Evolutionary conservation across 257 asterid species (phyloP), one percentile per base, ranked within the genome.

Genomic region (Nicotiana obtusifolia): DNA sequence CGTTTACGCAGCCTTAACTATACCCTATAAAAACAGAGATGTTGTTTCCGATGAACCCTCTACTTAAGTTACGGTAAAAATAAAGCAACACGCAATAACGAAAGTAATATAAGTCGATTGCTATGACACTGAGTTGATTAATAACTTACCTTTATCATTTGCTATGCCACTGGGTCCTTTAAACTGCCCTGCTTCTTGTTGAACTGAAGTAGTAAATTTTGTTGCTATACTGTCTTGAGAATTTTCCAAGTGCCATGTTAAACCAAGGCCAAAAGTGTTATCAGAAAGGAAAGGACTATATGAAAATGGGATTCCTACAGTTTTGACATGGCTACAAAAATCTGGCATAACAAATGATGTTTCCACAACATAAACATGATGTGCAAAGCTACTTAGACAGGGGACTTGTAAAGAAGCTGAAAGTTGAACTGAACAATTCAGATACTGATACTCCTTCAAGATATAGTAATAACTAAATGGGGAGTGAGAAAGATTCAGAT

Each of bases 231-330:
- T 10, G 14, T 62, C 81, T 2, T 28, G 66, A 44, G 16, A 20
- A 3, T 52, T 82, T 52, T 7, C 52, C 30, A 81, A 33, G 28
- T 67, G 30, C 94, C 94, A 90, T 8, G 88, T 89, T 1, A 90
- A 77, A 20, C 69, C 73, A 3, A 89, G 89, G 5, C 93, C 93
- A 84, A 90, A 90, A 64, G 85, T 87, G 65, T 83, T 79, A 44
- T 84, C 94, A 16, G 92, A 86, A 31, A 90, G 16, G 62, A 89
- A 90, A 4, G 85, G 87, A 82, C 87, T 89, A 61, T 90, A 90
- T 0, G 89, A 69, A 80, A 89, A 90, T 3, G 92, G 94, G 9
- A 90, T 87, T 5, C 77, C 82, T 2, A 89, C 85, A 14, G 85
- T 85, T 66, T 80, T 86, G 41, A 89, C 52, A 19, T 19, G 17